Evolutionary conservation across 164 flowering plant genomes (phyloP).

Genomic region (Annona cherimola): DNA sequence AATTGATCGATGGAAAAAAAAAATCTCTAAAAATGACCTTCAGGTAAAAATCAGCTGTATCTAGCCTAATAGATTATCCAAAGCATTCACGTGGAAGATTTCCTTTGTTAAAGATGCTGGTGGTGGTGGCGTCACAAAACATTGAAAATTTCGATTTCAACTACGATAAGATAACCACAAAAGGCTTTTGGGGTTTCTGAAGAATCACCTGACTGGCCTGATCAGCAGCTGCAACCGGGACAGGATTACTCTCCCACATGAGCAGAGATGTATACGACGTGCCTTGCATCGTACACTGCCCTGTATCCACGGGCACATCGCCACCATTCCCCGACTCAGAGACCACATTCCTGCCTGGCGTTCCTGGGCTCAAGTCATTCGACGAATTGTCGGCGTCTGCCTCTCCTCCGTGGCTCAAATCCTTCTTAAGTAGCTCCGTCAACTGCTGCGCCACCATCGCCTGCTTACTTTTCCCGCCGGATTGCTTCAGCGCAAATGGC

Average conservation of each 20-base stretch:
- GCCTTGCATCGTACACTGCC: conserved; percentile 24
- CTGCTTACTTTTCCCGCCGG: conserved; percentile 52
- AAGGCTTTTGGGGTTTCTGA: neutral
- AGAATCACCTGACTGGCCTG: conserved; percentile 49
- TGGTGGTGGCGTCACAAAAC: too few species aligned
- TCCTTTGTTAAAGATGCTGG: too few species aligned
- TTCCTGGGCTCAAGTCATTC: conserved; percentile 23
- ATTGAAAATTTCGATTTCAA: too few species aligned
- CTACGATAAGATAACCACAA: too few species aligned
- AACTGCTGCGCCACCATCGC: conserved; percentile 62
- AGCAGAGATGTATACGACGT: conserved; percentile 46
- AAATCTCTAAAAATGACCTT: too few species aligned
- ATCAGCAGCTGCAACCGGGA: conserved; percentile 23
- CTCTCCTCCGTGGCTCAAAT: conserved; percentile 21
- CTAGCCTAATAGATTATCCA: too few species aligned
- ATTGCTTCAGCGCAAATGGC: conserved; percentile 4
- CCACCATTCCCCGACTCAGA: conserved; percentile 9
- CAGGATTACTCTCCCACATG: conserved; percentile 22
- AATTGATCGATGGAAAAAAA: too few species aligned
- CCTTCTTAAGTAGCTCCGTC: conserved; percentile 44
- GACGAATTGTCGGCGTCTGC: conserved; percentile 13
- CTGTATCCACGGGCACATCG: conserved; percentile 7
- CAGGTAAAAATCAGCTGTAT: too few species aligned
- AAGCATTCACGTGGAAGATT: too few species aligned
- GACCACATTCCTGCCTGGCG: conserved; percentile 19